Percentiles rank a stretch among this genome's conserved stretches.
phyloP scores from a whole-genome alignment of 192 early-diverging fungal genomes.

The Hyaloraphidium curvatum region DNA sequence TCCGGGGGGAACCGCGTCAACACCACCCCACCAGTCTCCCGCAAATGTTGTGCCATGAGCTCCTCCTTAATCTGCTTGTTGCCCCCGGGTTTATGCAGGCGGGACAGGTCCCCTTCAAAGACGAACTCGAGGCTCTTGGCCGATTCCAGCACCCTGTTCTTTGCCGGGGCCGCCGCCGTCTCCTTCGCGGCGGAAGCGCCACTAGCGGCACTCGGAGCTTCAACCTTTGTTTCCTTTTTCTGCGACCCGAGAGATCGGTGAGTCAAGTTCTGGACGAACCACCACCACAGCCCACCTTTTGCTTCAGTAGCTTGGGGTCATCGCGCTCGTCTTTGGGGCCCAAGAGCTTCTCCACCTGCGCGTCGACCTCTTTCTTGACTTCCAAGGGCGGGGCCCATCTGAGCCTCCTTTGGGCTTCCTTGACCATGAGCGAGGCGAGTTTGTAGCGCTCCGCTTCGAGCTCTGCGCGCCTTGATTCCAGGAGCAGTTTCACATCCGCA shows the following conservation, averaged over 20 bases:
- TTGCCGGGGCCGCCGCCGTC: constrained; percentile 10
- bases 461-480: constrained; percentile 43
- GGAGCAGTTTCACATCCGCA: constrained; percentile 34
- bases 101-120: constrained; percentile 79
- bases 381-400: constrained; percentile 76
- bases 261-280: constrained; percentile 5
- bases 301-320: constrained; percentile 32
- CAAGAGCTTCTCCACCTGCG: constrained; percentile 57
- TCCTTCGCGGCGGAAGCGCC: constrained; percentile 14
- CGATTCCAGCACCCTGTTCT: constrained; percentile 23
- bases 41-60: constrained; percentile 76
- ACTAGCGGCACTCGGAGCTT: not conserved
- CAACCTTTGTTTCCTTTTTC: constrained; percentile 38
- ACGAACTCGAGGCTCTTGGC: constrained; percentile 36
- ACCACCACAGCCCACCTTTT: constrained; percentile 13
- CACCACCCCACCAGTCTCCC: constrained; percentile 74
- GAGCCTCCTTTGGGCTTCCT: constrained; percentile 35
- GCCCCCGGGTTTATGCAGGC: constrained; percentile 84
- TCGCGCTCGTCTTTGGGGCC: constrained; percentile 99
- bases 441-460: constrained; percentile 73
- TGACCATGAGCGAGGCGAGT: constrained; percentile 50
- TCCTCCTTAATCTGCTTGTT: constrained; percentile 89
- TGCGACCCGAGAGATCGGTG: constrained; percentile 14
- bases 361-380: constrained; percentile 78
- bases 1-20: constrained; percentile 98